These are phyloP conservation scores for Leptographium lundbergii DNA, from an alignment of 2,329 filamentous ascomycete species.

Conservation along the genomic window DNA sequence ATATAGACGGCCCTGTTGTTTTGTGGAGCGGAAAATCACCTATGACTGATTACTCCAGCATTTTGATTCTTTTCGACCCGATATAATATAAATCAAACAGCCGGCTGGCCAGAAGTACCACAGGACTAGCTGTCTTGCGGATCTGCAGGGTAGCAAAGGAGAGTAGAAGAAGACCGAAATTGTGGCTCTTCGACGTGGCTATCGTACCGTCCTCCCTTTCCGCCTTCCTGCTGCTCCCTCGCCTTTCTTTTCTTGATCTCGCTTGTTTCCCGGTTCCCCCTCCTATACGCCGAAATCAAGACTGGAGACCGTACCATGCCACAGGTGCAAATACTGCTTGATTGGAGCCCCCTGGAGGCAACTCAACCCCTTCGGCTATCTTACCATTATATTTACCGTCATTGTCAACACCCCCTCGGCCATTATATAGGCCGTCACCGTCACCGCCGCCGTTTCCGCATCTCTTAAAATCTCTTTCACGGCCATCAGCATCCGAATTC, in stretches of 20 bases:
- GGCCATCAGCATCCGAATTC: background rate
- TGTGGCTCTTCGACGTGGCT: background rate
- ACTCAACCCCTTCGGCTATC: background rate
- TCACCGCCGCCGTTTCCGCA: background rate
- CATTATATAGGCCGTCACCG: background rate
- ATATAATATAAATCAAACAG: background rate
- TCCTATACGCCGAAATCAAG: background rate
- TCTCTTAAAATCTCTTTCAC: background rate
- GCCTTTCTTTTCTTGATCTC: background rate
- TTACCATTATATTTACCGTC: background rate
- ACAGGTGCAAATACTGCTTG: background rate
- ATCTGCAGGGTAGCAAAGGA: background rate
- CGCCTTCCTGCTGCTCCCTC: background rate
- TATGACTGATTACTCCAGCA: background rate
- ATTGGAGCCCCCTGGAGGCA: background rate
- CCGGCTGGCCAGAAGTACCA: background rate
- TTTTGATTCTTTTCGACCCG: background rate
- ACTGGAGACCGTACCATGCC: background rate
- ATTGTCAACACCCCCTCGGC: background rate
- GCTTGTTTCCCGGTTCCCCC: background rate
- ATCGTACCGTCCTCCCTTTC: background rate
- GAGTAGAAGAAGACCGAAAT: background rate
- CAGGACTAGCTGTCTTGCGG: background rate
- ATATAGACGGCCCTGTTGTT: background rate
- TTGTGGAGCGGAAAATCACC: background rate